Percentiles rank a stretch among this genome's conserved stretches.
Evolutionary conservation across 2,329 filamentous ascomycete species (phyloP).

Genomic region (Rhynchosporium agropyri): DNA sequence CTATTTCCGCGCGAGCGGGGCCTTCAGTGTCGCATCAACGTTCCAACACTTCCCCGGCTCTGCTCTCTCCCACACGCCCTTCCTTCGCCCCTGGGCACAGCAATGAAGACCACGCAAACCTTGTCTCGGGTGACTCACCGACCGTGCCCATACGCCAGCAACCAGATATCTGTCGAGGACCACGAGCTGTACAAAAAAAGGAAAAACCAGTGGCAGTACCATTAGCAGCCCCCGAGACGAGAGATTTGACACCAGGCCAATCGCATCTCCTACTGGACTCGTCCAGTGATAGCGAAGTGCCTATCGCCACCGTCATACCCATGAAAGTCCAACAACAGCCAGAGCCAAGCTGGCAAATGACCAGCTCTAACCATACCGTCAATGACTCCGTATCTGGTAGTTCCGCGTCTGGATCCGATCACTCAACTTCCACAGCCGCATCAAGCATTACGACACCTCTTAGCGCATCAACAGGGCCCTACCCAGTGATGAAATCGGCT

Average conservation of each 20-base stretch:
- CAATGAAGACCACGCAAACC: constrained; percentile 32
- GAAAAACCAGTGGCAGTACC: constrained; percentile 7
- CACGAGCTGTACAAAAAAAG: constrained; percentile 3
- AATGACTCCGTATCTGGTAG: constrained; percentile 29
- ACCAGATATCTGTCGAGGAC: constrained; percentile 1
- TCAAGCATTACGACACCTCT: constrained; percentile 29
- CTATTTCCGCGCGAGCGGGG: constrained; percentile 20
- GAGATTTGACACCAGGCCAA: constrained; percentile 32
- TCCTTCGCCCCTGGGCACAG: constrained; percentile 32
- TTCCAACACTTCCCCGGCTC: constrained; percentile 59
- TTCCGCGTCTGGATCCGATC: constrained; percentile 30
- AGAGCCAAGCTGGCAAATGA: constrained; percentile 38
- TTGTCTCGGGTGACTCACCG: constrained; percentile 23
- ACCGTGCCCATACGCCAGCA: constrained; percentile 3
- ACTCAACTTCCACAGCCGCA: constrained; percentile 31
- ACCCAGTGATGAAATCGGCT: constrained; percentile 17
- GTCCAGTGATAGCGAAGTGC: constrained; percentile 23
- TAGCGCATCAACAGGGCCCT: constrained; percentile 18
- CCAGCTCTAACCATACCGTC: constrained; percentile 23
- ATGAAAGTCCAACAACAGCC: constrained; percentile 31
- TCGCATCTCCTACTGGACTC: constrained; percentile 33
- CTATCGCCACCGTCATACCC: constrained; percentile 17
- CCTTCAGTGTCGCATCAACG: constrained; percentile 42
- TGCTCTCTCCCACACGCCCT: constrained; percentile 50
- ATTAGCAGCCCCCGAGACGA: background rate